Conservation (phyloP, 1,139 yeast species). For the Insectozyma bohioensis region DNA sequence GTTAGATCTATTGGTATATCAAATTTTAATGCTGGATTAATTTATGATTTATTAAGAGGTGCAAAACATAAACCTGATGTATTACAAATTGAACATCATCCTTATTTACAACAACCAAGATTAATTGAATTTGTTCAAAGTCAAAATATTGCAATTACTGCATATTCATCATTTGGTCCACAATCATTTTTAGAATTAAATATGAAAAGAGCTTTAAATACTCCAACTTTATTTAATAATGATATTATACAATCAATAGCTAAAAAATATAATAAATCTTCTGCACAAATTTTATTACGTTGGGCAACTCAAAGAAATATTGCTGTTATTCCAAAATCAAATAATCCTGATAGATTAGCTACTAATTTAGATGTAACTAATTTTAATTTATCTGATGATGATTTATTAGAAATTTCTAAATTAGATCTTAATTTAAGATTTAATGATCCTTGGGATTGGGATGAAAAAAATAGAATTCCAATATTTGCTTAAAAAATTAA, state of each 20-base stretch:
- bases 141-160: constrained; percentile 69
- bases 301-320: constrained; percentile 79
- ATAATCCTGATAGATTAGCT: constrained; percentile 57
- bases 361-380: constrained; percentile 58
- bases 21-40: constrained; percentile 69
- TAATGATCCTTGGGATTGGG: constrained; percentile 86
- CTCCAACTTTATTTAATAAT: constrained; percentile 58
- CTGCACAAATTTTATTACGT: constrained; percentile 70
- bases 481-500: constrained; percentile 37
- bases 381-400: constrained; percentile 54
- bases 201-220: constrained; percentile 49
- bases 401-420: constrained; percentile 48
- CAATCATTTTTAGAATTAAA: constrained; percentile 65
- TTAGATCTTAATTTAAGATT: constrained; percentile 74
- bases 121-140: constrained; percentile 63
- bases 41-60: constrained; percentile 72
- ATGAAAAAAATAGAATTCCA: constrained; percentile 54
- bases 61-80: constrained; percentile 76
- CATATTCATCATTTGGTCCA: constrained; percentile 85
- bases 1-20: constrained; percentile 81
- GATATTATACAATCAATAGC: constrained; percentile 55
- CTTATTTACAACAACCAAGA: constrained; percentile 77
- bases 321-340: constrained; percentile 76
- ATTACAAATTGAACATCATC: constrained; percentile 90
- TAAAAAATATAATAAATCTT: constrained; percentile 44